Conservation (phyloP, 768 basidiomycete species). For the Mycena venus region DNA sequence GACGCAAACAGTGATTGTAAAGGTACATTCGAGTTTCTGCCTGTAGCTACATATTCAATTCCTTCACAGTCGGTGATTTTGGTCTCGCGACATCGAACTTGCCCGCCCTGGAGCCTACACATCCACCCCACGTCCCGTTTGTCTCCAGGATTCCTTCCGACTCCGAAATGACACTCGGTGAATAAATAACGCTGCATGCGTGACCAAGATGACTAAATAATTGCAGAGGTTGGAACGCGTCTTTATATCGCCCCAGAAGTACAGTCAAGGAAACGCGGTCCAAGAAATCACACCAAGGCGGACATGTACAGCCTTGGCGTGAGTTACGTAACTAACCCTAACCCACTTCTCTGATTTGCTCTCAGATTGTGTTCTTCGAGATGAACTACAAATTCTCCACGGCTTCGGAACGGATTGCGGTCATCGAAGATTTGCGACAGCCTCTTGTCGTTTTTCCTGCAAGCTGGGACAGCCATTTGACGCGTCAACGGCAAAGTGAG, state of each 20-base stretch:
- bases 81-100: constrained; percentile 89
- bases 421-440: constrained; percentile 83
- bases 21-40: constrained; percentile 51
- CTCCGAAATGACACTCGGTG: constrained; percentile 83
- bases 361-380: constrained; percentile 95
- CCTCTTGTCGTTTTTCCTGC: constrained; percentile 82
- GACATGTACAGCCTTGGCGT: constrained; percentile 97
- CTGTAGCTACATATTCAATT: not conserved
- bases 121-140: constrained; percentile 40
- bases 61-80: constrained; percentile 85
- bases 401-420: constrained; percentile 85
- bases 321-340: constrained; percentile 39
- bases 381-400: constrained; percentile 93
- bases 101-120: constrained; percentile 84
- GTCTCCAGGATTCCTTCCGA: constrained; percentile 62
- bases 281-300: constrained; percentile 88
- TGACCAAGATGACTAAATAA: not conserved
- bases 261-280: constrained; percentile 69
- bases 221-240: constrained; percentile 87
- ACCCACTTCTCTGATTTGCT: not conserved
- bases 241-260: constrained; percentile 96
- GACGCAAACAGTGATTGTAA: constrained; percentile 89
- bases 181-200: constrained; percentile 18
- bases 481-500: constrained; percentile 79
- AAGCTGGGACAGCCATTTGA: constrained; percentile 74